These are phyloP conservation scores for Clonostachys solani DNA, from an alignment of 2,329 filamentous ascomycete species.

Conservation along the genomic window DNA sequence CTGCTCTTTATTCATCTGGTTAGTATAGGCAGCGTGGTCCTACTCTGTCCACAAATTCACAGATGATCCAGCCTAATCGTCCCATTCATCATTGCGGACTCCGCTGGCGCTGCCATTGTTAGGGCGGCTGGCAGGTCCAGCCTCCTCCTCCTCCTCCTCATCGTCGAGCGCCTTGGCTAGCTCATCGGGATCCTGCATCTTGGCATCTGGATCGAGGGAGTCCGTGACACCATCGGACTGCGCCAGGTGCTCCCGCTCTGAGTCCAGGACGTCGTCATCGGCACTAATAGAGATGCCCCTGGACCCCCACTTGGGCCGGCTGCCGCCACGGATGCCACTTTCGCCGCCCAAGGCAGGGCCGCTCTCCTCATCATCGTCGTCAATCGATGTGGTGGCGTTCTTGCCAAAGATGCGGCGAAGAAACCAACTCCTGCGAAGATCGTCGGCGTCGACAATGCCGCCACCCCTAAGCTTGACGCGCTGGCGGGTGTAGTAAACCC, in stretches of 20 bases:
- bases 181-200: conserved; percentile 64
- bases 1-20: background rate
- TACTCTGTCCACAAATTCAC: background rate
- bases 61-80: conserved; percentile 18
- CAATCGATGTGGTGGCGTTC: conserved; percentile 26
- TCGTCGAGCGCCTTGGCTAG: conserved; percentile 55
- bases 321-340: conserved; percentile 16
- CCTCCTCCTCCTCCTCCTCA: conserved; percentile 44
- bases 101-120: conserved; percentile 23
- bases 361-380: conserved; percentile 57
- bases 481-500: conserved; percentile 93
- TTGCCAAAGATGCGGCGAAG: conserved; percentile 73
- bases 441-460: conserved; percentile 85
- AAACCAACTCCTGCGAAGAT: conserved; percentile 81
- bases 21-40: background rate
- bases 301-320: conserved; percentile 55
- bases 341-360: conserved; percentile 38
- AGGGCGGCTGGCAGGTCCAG: background rate
- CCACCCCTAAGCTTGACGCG: conserved; percentile 87
- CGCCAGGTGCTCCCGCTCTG: conserved; percentile 39
- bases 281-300: conserved; percentile 64
- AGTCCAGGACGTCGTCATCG: conserved; percentile 54
- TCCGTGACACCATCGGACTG: conserved; percentile 38
- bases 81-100: conserved; percentile 42
- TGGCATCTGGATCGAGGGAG: conserved; percentile 55